Base-by-base conservation (phyloP, 23 red algal species). In the Gracilaria vermiculophylla region DNA sequence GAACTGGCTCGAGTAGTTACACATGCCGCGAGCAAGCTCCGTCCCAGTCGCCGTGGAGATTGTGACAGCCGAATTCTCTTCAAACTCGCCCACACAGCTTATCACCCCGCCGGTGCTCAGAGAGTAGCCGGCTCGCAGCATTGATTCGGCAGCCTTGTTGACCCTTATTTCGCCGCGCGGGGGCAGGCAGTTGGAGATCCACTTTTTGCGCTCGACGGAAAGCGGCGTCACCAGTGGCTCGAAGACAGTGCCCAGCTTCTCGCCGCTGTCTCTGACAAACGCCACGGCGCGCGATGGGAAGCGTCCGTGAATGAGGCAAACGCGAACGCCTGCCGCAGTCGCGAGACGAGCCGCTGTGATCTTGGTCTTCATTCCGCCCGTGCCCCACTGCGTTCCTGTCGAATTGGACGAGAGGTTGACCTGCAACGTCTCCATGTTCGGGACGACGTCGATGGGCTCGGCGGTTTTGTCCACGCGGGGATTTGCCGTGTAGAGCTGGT, bases 341-440 rank as follows among this genome's bases (percentile, higher is more conserved):
- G 97, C 97, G 32, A 99, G 79, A 33, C 90, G 89, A 25, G 97
- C 97, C n/a, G 97, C 97, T n/a, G 85, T 89, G 66, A 99, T 90
- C 69, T 99, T 99, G 23, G 97, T 99, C 36, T 78, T 81, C 97
- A 99, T 99, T 0, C 97, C 97, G 17, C 97, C 97, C 10, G 97
- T 95, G 23, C 97, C 97, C 97, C 97, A 99, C 71, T 99, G 97
- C 76, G 97, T 96, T 36, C 97, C 97, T 23, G 88, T 85, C 25
- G 87, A 42, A 58, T 80, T 80, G 20, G 75, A 70, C n/a, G 62
- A 73, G 19, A 80, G 75, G 40, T 91, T 91, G 56, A 91, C 60
- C 2, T 81, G 37, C 4, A 81, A 72, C 13, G 37, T 53, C 32
- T 81, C 87, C 28, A 91, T 81, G 87, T 81, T 80, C 21, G 48